These are phyloP conservation scores for Annulohypoxylon moriforme DNA, from an alignment of 495 filamentous ascomycete genomes.

Conservation along the genomic window DNA sequence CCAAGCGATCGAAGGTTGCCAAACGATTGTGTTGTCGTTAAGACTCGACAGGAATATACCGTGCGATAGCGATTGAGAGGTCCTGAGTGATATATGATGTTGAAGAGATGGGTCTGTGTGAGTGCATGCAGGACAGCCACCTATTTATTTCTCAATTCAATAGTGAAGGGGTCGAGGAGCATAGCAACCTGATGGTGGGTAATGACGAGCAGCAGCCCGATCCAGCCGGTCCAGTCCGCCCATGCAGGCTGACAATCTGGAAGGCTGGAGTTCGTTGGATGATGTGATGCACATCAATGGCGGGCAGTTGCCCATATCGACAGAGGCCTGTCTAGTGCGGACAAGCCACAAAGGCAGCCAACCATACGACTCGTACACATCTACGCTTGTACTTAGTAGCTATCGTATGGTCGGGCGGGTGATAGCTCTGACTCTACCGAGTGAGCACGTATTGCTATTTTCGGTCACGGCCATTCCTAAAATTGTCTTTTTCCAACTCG, in stretches of 20 bases:
- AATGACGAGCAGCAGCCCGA: conserved; percentile 41
- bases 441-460: conserved; percentile 20
- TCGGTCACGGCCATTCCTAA: conserved; percentile 13
- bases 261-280: conserved; percentile 38
- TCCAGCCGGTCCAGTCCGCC: conserved; percentile 41
- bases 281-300: conserved; percentile 39
- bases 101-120: conserved; percentile 21
- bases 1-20: conserved; percentile 39
- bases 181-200: conserved; percentile 43
- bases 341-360: conserved; percentile 40
- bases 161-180: conserved; percentile 13
- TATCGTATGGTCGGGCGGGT: conserved; percentile 24
- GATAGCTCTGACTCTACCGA: conserved; percentile 16
- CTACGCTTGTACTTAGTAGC: conserved; percentile 19
- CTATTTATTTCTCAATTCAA: conserved; percentile 42
- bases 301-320: conserved; percentile 36
- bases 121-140: conserved; percentile 37
- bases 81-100: conserved; percentile 40
- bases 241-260: conserved; percentile 38
- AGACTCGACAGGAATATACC: conserved; percentile 36
- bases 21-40: conserved; percentile 47
- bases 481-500: conserved; percentile 20
- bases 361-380: conserved; percentile 35
- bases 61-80: conserved; percentile 43
- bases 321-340: conserved; percentile 34